These are phyloP conservation scores for Conidiobolus incongruus DNA, from an alignment of 371 early-diverging fungal species.

Conservation along the genomic window DNA sequence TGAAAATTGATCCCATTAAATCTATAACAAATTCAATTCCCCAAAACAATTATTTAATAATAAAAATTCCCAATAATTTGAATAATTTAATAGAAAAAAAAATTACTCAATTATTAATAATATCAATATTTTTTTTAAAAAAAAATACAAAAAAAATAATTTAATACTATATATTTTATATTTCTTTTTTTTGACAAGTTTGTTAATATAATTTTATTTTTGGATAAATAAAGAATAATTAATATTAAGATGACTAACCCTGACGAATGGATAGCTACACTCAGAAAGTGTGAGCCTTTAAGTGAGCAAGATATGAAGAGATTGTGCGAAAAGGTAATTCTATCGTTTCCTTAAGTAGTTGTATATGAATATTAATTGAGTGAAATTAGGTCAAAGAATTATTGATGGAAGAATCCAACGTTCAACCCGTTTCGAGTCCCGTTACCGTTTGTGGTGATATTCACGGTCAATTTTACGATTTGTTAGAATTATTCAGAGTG, in stretches of 20 bases:
- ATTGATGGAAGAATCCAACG: conserved; percentile 85
- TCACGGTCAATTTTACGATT: conserved; percentile 98
- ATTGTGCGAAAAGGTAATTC: conserved; percentile 79
- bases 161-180: no score
- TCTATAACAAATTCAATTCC: no score
- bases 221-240: no score
- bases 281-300: conserved; percentile 76
- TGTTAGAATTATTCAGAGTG: conserved; percentile 91
- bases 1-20: no score
- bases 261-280: conserved; percentile 77
- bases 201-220: no score
- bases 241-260: conserved; percentile 20
- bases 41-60: no score
- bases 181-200: no score
- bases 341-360: not conserved
- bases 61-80: no score
- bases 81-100: no score
- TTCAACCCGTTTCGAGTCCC: conserved; percentile 83
- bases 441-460: conserved; percentile 97
- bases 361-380: conserved; percentile 5
- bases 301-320: conserved; percentile 82
- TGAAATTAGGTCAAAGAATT: conserved; percentile 74
- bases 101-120: no score
- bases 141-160: no score
- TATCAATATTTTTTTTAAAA: no score